Evolutionary conservation across 768 basidiomycete species (phyloP).

Genomic region (Termitomyces sp.): DNA sequence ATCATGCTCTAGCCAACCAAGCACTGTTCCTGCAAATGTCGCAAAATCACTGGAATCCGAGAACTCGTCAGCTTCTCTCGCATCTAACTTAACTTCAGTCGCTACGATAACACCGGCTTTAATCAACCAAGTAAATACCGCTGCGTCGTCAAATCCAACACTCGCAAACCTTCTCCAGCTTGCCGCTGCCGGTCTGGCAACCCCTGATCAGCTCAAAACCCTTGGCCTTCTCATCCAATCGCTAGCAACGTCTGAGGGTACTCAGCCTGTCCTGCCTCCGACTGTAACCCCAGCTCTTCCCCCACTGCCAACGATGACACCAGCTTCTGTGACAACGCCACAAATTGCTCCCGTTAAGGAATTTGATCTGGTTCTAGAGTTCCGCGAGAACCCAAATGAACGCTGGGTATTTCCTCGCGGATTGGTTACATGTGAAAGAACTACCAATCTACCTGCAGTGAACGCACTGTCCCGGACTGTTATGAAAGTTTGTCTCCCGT

Average conservation of each 20-base stretch:
- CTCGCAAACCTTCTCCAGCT: constrained; percentile 63
- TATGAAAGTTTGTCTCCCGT: constrained; percentile 44
- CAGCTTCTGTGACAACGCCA: constrained; percentile 6
- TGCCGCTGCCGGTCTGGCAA: constrained; percentile 59
- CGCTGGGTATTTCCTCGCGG: constrained; percentile 70
- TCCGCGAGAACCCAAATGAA: constrained; percentile 56
- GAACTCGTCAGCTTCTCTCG: constrained; percentile 30
- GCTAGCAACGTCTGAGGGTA: constrained; percentile 35
- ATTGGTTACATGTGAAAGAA: constrained; percentile 43
- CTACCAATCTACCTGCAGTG: constrained; percentile 19
- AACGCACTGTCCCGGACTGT: constrained; percentile 27
- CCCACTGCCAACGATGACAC: constrained; percentile 10
- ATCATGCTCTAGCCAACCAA: constrained; percentile 17
- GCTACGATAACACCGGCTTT: constrained; percentile 52
- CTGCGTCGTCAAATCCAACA: constrained; percentile 64
- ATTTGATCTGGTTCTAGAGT: constrained; percentile 75
- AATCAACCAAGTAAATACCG: constrained; percentile 61
- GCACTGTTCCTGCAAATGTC: background rate
- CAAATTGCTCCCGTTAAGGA: constrained; percentile 37
- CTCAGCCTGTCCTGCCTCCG: constrained; percentile 10
- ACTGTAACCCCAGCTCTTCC: constrained; percentile 1
- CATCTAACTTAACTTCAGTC: constrained; percentile 41
- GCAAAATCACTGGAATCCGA: background rate
- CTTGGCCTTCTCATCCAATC: constrained; percentile 74
- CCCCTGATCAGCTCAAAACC: constrained; percentile 59